Base-by-base conservation (phyloP, 2,329 filamentous ascomycete species). In the Gremmenia infestans region DNA sequence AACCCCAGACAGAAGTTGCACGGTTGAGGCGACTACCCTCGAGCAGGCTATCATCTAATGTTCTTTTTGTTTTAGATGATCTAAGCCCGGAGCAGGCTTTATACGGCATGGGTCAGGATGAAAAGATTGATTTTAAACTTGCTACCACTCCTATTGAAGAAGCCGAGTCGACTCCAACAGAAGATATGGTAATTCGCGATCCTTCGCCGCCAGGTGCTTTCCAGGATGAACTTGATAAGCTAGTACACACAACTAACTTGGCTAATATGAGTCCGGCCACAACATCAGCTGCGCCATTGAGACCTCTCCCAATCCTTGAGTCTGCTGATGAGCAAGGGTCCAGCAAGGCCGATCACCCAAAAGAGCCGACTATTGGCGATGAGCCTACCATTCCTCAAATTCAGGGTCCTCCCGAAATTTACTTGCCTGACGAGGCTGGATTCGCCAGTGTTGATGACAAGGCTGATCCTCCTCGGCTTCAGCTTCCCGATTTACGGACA, bases 1-100 rank as follows among this genome's bases (percentile, higher is more conserved):
- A 91, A 63, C 78, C 84, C 22, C 87, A 91, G 67, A 81, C 79
- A 1, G 81, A 84, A 47, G 72, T 78, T 17, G 57, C 66, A 19
- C 59, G 59, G 17, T 45, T 63, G 37, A 62, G 59, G 52, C 60
- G 58, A 3, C 60, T 63, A 35, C 46, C 61, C 28, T 58, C 60
- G 23, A 60, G 58, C 56, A 56, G 57, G 40, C 36, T 63, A 63
- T 54, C 68, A 63, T 54, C 57, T 48, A 55, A 60, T 37, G 39
- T 62, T n/a, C 23, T 54, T 22, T 63, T 60, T 48, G 43, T 54
- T 19, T 54, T 59, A 9, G 55, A 64, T 53, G 52, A 58, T 19
- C 45, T 64, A 19, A 65, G 63, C 46, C 58, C 60, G 3, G 61
- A 65, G 42, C 63, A 67, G 46, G 62, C 65, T 45, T 56, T 59